These are phyloP conservation scores for Xylaria flabelliformis DNA, from an alignment of 495 filamentous ascomycete genomes.

Conservation along the genomic window DNA sequence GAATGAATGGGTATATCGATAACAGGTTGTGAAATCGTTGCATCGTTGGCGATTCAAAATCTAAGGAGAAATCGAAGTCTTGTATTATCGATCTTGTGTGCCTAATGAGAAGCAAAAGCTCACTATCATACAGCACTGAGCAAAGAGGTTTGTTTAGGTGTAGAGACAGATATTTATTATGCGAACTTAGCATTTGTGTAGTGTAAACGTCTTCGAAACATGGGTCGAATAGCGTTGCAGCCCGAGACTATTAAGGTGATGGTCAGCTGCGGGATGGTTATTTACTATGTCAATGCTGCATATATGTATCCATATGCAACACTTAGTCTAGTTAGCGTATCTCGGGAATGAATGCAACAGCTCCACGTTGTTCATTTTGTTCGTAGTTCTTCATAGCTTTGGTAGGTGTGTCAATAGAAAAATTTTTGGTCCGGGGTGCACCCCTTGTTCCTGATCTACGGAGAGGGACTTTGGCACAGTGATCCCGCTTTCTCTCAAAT, in stretches of 20 bases:
- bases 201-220: neutral
- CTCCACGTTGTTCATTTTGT: neutral
- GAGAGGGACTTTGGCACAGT: slow-evolving; percentile 3
- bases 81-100: neutral
- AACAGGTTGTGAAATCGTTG: neutral
- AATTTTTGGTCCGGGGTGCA: neutral
- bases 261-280: neutral
- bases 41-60: neutral
- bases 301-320: neutral
- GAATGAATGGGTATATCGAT: neutral
- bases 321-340: neutral
- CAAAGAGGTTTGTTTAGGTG: neutral
- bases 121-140: neutral
- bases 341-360: slow-evolving; percentile 1
- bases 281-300: slow-evolving; percentile 8
- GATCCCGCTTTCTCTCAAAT: slow-evolving; percentile 5
- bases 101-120: neutral
- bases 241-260: neutral
- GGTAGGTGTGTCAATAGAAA: slow-evolving; percentile 11
- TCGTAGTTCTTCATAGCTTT: neutral
- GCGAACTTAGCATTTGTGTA: neutral
- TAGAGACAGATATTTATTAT: neutral
- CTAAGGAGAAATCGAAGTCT: neutral
- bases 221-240: neutral
- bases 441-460: slow-evolving; percentile 17